These are phyloP conservation scores for Pichia sporocuriosa DNA, from an alignment of 805 yeast species.

Conservation along the genomic window DNA sequence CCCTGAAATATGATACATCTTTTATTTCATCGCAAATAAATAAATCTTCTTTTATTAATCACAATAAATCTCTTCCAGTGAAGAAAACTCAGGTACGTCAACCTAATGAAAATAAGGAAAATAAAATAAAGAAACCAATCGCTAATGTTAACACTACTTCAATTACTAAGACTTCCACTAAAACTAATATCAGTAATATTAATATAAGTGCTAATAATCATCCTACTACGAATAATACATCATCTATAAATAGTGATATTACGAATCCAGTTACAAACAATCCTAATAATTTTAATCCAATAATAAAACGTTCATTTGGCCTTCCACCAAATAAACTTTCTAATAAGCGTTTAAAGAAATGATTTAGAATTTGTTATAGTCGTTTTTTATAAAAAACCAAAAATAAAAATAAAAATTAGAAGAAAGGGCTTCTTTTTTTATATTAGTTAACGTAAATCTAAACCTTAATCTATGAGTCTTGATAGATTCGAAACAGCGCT, in stretches of 20 bases:
- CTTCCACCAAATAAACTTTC: constrained; percentile 18
- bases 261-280: too few relatives aligned
- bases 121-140: neutral
- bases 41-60: constrained; percentile 51
- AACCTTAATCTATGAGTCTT: too few relatives aligned
- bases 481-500: too few relatives aligned
- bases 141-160: neutral
- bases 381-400: too few relatives aligned
- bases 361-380: neutral
- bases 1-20: constrained; percentile 47
- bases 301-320: constrained; percentile 21
- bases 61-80: constrained; percentile 58
- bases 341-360: constrained; percentile 21
- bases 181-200: neutral
- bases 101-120: constrained; percentile 9
- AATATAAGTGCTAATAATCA: neutral
- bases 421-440: neutral
- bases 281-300: too few relatives aligned
- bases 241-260: neutral
- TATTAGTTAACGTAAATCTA: too few relatives aligned
- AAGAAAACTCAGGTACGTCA: constrained; percentile 30
- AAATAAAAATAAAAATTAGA: too few relatives aligned
- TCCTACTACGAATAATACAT: too few relatives aligned
- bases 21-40: constrained; percentile 50
- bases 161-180: too few relatives aligned